A percentile compares a stretch with the other conserved stretches of the same genome.
phyloP scores from a whole-genome alignment of 345 rosid species.

The Salix caprea region DNA sequence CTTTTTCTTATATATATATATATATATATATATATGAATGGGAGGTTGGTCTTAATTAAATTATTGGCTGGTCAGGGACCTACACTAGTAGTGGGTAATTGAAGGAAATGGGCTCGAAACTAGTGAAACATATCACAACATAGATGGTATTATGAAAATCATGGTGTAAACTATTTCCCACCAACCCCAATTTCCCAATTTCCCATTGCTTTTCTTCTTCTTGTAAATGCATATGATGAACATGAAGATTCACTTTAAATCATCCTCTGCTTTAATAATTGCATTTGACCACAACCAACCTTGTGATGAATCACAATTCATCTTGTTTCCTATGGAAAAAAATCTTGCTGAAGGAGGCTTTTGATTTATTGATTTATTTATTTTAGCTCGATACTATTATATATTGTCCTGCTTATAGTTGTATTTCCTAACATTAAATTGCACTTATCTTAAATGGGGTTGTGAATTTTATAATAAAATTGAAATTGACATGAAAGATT shows the following conservation, averaged over 20 bases:
- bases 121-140: background rate
- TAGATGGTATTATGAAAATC: background rate
- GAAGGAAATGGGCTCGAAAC: background rate
- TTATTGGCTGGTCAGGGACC: background rate
- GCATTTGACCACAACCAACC: background rate
- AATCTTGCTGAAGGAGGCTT: background rate
- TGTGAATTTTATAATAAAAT: background rate
- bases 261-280: background rate
- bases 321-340: background rate
- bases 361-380: background rate
- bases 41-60: background rate
- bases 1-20: too few relatives aligned
- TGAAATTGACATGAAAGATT: too few relatives aligned
- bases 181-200: background rate
- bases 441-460: background rate
- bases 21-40: background rate
- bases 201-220: background rate
- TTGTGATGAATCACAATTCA: background rate
- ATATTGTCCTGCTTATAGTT: background rate
- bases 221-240: background rate
- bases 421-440: background rate
- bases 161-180: background rate
- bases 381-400: background rate
- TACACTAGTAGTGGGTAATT: constrained; percentile 11
- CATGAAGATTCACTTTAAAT: background rate